A percentile compares a stretch with the other conserved stretches of the same genome.
These are phyloP conservation scores for Penicillium sp. DNA, from an alignment of 2,329 filamentous ascomycete genomes.

Conservation along the genomic window DNA sequence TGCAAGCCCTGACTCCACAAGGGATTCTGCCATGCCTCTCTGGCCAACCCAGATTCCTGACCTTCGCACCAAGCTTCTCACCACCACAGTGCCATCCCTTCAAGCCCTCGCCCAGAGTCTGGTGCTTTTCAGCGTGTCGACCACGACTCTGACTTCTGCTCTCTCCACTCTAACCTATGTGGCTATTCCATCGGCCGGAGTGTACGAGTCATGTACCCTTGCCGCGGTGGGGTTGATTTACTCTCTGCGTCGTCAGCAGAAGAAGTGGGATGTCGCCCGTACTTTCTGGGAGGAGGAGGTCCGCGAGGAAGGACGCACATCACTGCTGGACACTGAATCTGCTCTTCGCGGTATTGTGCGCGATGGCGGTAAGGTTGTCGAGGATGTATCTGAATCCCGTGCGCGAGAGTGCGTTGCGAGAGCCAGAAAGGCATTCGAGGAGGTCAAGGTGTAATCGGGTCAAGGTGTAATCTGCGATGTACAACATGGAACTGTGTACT, in stretches of 20 bases:
- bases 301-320: conserved; percentile 56
- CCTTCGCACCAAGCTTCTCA: conserved; percentile 64
- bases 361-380: conserved; percentile 40
- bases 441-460: conserved; percentile 27
- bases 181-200: conserved; percentile 49
- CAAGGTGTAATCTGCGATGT: conserved; percentile 17
- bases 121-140: conserved; percentile 71
- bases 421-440: conserved; percentile 48
- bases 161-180: conserved; percentile 56
- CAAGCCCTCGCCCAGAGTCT: conserved; percentile 71
- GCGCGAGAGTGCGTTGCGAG: conserved; percentile 46
- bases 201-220: conserved; percentile 60
- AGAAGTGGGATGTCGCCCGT: conserved; percentile 55
- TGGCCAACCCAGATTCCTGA: conserved; percentile 75
- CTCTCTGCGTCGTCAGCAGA: conserved; percentile 57
- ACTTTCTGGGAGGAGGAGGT: conserved; percentile 52
- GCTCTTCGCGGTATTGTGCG: conserved; percentile 47
- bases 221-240: conserved; percentile 58
- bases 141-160: conserved; percentile 61
- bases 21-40: conserved; percentile 30
- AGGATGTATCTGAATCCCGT: conserved; percentile 38
- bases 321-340: conserved; percentile 54
- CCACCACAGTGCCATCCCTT: conserved; percentile 66
- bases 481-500: background rate
- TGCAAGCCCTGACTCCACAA: conserved; percentile 5